Evolutionary conservation across 139 green algal species (phyloP).

Genomic region (Coccomyxa sp.): DNA sequence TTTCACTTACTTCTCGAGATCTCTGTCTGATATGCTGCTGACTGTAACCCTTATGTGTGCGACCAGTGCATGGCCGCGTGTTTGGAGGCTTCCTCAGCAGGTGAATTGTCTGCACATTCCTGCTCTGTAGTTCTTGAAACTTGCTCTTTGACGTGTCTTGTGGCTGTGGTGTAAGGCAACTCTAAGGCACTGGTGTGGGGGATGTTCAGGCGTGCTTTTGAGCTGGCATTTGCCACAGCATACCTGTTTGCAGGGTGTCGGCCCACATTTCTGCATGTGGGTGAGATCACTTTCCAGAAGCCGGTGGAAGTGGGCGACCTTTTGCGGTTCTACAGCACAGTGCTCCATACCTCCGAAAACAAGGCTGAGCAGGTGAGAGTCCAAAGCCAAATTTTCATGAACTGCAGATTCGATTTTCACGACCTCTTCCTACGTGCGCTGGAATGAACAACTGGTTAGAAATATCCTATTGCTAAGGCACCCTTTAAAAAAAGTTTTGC

Average conservation of each 20-base stretch:
- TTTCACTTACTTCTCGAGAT: too few relatives aligned
- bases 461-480: too few relatives aligned
- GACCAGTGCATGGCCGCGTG: slow-evolving; percentile 51
- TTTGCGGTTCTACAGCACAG: slow-evolving; percentile 52
- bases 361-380: too few relatives aligned
- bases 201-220: slow-evolving; percentile 60
- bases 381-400: too few relatives aligned
- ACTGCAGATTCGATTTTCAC: too few relatives aligned
- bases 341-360: slow-evolving; percentile 36
- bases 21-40: slow-evolving; percentile 1
- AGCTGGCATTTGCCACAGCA: slow-evolving; percentile 75
- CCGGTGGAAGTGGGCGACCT: slow-evolving; percentile 81
- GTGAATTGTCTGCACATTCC: not conserved
- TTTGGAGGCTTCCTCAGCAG: slow-evolving; percentile 89
- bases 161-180: too few relatives aligned
- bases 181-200: too few relatives aligned
- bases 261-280: slow-evolving; percentile 46
- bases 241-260: slow-evolving; percentile 72
- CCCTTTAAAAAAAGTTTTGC: too few relatives aligned
- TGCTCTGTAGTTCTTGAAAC: not conserved
- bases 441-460: too few relatives aligned
- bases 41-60: too few relatives aligned
- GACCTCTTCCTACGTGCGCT: too few relatives aligned
- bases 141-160: too few relatives aligned
- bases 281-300: slow-evolving; percentile 49